phyloP scores from a whole-genome alignment of 495 filamentous ascomycete genomes.

The Hyaloscypha variabilis region DNA sequence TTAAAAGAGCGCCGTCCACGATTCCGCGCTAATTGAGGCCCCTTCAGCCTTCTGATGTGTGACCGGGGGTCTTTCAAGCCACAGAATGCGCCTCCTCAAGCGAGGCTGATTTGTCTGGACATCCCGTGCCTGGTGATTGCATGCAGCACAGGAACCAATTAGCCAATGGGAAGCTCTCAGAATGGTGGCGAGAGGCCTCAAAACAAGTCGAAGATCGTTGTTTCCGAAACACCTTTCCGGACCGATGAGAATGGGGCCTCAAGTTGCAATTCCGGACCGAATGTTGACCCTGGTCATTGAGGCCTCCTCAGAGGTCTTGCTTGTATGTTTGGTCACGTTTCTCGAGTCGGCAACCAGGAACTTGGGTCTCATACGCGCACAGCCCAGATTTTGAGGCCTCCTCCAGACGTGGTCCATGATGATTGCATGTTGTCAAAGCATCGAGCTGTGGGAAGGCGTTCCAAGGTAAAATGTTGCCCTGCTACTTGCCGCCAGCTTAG shows the following conservation, averaged over 20 bases:
- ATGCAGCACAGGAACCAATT: neutral
- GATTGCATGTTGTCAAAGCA: neutral
- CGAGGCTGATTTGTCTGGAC: neutral
- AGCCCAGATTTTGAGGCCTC: conserved; percentile 6
- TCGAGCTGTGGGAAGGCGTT: neutral
- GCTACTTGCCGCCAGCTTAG: neutral
- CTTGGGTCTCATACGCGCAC: neutral
- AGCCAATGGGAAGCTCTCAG: neutral
- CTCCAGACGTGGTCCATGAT: neutral
- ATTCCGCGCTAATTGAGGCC: conserved; percentile 8
- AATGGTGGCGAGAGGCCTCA: conserved; percentile 1
- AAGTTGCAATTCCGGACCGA: neutral
- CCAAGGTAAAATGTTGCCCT: neutral
- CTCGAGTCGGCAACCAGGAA: neutral
- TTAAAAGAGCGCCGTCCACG: neutral
- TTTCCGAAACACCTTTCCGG: neutral
- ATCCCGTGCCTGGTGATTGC: neutral
- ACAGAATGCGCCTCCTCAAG: conserved; percentile 4
- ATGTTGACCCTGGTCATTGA: neutral
- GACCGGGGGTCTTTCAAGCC: neutral
- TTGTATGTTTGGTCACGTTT: neutral
- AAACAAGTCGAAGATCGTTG: neutral
- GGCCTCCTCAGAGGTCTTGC: neutral
- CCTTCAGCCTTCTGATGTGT: conserved; percentile 1
- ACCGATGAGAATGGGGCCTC: neutral